Conservation (phyloP, 2,329 filamentous ascomycete species). For the Arthroderma sp. region DNA sequence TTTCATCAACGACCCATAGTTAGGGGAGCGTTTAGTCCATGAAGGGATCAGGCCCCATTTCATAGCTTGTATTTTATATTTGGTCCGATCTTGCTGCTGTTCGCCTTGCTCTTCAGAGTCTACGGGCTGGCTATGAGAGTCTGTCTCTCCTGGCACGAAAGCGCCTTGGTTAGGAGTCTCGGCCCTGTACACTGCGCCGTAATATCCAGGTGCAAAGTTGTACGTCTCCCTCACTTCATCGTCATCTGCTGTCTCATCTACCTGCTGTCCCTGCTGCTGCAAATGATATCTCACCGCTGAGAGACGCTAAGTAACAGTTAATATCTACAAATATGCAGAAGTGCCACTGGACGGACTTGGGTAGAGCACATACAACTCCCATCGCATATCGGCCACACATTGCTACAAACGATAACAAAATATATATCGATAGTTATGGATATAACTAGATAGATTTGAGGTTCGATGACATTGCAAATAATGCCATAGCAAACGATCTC, state of each 20-base stretch:
- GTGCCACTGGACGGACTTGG: slow-evolving; percentile 11
- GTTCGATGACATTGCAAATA: too few relatives aligned
- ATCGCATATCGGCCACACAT: slow-evolving; percentile 61
- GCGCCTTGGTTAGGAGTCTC: slow-evolving; percentile 52
- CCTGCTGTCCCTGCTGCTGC: slow-evolving; percentile 58
- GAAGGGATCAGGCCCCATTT: slow-evolving; percentile 92
- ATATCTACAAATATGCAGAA: slow-evolving; percentile 3
- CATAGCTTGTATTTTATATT: slow-evolving; percentile 81
- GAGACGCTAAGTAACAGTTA: slow-evolving; percentile 45
- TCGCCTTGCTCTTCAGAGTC: slow-evolving; percentile 18
- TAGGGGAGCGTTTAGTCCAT: slow-evolving; percentile 76
- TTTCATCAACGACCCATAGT: slow-evolving; percentile 64
- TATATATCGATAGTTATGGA: not conserved
- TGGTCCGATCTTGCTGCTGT: slow-evolving; percentile 19
- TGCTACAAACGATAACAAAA: slow-evolving; percentile 6
- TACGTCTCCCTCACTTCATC: slow-evolving; percentile 62
- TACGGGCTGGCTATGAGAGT: not conserved
- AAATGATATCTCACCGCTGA: slow-evolving; percentile 63
- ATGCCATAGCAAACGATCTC: too few relatives aligned
- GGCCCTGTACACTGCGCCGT: slow-evolving; percentile 75
- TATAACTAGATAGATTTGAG: not conserved
- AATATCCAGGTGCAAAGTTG: slow-evolving; percentile 83
- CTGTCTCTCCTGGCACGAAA: not conserved
- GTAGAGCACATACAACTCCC: slow-evolving; percentile 39
- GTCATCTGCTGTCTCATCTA: slow-evolving; percentile 59